Evolutionary conservation across 2,329 filamentous ascomycete species (phyloP).

Genomic region (Chaetomium sp.): DNA sequence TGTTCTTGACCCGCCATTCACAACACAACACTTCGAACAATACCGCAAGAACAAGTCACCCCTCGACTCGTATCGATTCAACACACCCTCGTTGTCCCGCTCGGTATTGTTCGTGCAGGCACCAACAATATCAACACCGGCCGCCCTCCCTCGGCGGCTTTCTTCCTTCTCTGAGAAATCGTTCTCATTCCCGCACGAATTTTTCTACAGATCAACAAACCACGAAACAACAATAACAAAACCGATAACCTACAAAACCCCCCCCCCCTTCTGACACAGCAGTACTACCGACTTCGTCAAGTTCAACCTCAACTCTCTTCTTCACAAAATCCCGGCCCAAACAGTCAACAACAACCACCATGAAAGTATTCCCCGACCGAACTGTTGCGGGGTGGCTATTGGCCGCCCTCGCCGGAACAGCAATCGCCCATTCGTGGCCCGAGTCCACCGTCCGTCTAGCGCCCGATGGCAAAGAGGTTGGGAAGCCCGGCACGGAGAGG

Average conservation of each 20-base stretch:
- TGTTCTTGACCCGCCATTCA: not conserved
- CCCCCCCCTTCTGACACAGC: too few species aligned
- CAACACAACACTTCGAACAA: not conserved
- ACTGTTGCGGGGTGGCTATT: conserved; percentile 20
- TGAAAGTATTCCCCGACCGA: not conserved
- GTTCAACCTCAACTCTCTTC: not conserved
- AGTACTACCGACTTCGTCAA: not conserved
- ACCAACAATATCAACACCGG: conserved; percentile 1
- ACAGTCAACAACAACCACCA: not conserved
- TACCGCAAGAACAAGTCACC: conserved; percentile 1
- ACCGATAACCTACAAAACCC: too few species aligned
- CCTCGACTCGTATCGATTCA: not conserved
- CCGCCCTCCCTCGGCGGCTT: not conserved
- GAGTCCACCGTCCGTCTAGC: conserved; percentile 68
- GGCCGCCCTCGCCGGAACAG: conserved; percentile 29
- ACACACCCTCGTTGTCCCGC: not conserved
- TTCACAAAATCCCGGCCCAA: not conserved
- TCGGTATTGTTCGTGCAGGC: conserved; percentile 7
- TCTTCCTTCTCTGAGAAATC: not conserved
- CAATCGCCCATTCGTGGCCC: conserved; percentile 69
- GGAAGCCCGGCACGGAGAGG: conserved; percentile 66
- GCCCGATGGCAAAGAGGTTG: conserved; percentile 65
- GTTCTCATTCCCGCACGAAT: not conserved
- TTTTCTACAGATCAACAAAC: too few species aligned
- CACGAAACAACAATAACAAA: too few species aligned